Conservation (phyloP, 2,329 filamentous ascomycete genomes). For the Dothistroma pini region DNA sequence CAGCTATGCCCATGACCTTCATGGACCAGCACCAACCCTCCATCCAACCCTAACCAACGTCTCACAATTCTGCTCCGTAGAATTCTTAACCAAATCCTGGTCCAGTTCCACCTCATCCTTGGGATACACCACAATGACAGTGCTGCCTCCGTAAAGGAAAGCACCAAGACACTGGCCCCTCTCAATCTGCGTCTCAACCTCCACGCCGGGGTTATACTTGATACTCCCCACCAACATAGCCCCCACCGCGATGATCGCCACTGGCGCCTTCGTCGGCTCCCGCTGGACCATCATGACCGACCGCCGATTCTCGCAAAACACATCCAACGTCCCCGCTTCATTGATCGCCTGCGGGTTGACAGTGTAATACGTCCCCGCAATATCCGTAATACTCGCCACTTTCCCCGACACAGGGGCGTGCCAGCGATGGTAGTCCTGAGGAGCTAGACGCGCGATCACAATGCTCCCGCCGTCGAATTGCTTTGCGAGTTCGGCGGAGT, state of each 20-base stretch:
- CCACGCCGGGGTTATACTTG: conserved; percentile 38
- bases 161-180: conserved; percentile 42
- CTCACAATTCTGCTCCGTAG: conserved; percentile 37
- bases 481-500: conserved; percentile 28
- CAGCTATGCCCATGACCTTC: background rate
- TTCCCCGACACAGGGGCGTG: conserved; percentile 37
- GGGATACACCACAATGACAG: conserved; percentile 41
- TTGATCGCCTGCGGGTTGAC: conserved; percentile 44
- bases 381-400: conserved; percentile 36
- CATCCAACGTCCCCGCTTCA: conserved; percentile 38
- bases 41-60: conserved; percentile 41
- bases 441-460: conserved; percentile 40
- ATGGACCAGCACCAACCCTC: conserved; percentile 26
- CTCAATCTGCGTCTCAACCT: conserved; percentile 32
- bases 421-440: conserved; percentile 44
- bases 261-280: conserved; percentile 25
- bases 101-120: conserved; percentile 38
- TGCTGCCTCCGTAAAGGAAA: conserved; percentile 44
- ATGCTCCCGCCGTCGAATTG: conserved; percentile 38
- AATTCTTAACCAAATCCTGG: conserved; percentile 40
- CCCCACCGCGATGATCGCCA: conserved; percentile 42
- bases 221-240: conserved; percentile 46
- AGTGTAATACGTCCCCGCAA: conserved; percentile 41
- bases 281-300: conserved; percentile 40
- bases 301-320: conserved; percentile 44